Evolutionary conservation across 2,329 filamentous ascomycete genomes (phyloP).

Genomic region (Huntiella savannae): DNA sequence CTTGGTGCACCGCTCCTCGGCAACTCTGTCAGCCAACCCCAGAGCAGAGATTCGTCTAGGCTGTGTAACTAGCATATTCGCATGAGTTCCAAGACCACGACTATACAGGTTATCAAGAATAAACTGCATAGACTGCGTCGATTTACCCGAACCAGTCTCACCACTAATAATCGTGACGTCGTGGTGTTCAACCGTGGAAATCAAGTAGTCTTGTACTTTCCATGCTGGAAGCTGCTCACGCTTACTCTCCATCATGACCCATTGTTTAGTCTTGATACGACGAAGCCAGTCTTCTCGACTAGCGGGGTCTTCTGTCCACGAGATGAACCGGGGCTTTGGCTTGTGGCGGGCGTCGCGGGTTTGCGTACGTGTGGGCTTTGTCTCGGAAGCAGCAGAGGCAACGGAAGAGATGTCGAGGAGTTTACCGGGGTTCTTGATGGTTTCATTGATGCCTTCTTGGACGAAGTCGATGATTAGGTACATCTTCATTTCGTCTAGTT

Average conservation of each 20-base stretch:
- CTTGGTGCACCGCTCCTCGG: constrained; percentile 65
- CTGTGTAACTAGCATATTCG: constrained; percentile 90
- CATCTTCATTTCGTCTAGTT: constrained; percentile 73
- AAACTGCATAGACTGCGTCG: constrained; percentile 76
- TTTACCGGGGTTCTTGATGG: constrained; percentile 68
- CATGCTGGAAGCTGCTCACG: constrained; percentile 70
- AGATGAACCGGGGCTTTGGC: constrained; percentile 6
- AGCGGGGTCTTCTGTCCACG: constrained; percentile 25
- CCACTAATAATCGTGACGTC: constrained; percentile 58
- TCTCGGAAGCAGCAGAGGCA: constrained; percentile 44
- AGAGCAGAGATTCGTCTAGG: constrained; percentile 86
- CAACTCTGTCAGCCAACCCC: constrained; percentile 82
- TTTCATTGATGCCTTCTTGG: constrained; percentile 62
- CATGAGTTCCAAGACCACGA: constrained; percentile 51
- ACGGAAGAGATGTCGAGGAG: constrained; percentile 71
- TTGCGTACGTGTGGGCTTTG: constrained; percentile 14
- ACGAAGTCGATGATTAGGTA: constrained; percentile 85
- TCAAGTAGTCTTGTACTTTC: constrained; percentile 59
- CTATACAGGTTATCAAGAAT: constrained; percentile 78
- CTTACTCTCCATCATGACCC: constrained; percentile 49
- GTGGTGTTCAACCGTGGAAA: constrained; percentile 53
- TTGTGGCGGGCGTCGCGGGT: constrained; percentile 15
- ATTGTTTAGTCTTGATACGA: constrained; percentile 42
- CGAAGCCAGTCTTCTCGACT: constrained; percentile 45
- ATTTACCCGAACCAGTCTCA: constrained; percentile 20